Evolutionary conservation across 768 basidiomycete genomes (phyloP).

Genomic region (Cubamyces sp.): DNA sequence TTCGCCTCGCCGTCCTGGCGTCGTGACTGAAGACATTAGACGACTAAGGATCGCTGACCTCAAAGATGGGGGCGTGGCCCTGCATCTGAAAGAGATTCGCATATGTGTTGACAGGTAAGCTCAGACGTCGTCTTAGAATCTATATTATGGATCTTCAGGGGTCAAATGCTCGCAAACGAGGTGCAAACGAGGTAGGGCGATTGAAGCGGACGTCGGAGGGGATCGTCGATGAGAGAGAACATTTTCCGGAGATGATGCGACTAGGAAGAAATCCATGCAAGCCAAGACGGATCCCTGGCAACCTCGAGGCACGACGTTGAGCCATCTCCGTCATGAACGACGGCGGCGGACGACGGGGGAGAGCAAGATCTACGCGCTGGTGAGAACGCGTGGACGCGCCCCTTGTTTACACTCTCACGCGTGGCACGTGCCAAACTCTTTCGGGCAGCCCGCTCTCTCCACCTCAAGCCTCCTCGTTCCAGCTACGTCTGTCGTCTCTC

Average conservation of each 20-base stretch:
- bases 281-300: neutral
- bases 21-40: too few species aligned
- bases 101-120: neutral
- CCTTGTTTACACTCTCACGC: conserved; percentile 7
- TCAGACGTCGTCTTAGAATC: conserved; percentile 11
- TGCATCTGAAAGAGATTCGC: conserved; percentile 17
- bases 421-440: conserved; percentile 6
- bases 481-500: neutral
- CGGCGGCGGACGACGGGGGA: conserved; percentile 1
- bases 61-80: conserved; percentile 4
- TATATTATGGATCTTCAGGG: conserved; percentile 7
- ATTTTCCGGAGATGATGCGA: neutral
- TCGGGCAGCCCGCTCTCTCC: conserved; percentile 1
- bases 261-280: neutral
- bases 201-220: neutral
- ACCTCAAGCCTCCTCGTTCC: neutral
- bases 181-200: neutral
- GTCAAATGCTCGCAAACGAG: neutral
- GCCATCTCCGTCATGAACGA: neutral
- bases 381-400: neutral
- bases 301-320: conserved; percentile 3
- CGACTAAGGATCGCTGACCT: too few species aligned
- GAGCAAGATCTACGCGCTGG: neutral
- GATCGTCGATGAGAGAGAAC: neutral
- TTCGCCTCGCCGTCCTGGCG: conserved; percentile 1